Evolutionary conservation across 345 rosid genomes (phyloP).

Genomic region (Isatis tinctoria): DNA sequence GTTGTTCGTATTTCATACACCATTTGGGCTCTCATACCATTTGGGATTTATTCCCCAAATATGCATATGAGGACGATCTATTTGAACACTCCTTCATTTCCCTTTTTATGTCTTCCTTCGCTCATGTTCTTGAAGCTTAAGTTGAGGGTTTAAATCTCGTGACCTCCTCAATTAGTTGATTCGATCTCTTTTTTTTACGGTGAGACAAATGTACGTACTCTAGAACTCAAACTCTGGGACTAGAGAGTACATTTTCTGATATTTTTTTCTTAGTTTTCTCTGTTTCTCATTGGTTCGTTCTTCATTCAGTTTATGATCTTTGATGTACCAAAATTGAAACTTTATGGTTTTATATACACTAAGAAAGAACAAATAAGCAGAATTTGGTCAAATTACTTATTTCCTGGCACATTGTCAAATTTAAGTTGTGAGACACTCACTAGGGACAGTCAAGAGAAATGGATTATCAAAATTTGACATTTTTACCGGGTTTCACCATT

Average conservation of each 20-base stretch:
- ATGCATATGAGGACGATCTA: too few species aligned
- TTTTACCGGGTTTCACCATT: neutral
- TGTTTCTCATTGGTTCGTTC: neutral
- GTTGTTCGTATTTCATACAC: neutral
- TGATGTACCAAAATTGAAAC: neutral
- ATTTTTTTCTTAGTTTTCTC: neutral
- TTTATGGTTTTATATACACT: neutral
- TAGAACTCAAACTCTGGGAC: neutral
- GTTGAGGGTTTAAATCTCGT: neutral
- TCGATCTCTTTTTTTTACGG: neutral
- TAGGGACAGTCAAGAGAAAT: neutral
- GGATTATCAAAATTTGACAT: neutral
- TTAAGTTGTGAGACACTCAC: neutral
- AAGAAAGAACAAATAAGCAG: neutral
- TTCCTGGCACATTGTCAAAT: neutral
- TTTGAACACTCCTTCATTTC: too few species aligned
- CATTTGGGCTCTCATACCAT: too few species aligned
- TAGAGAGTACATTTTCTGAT: neutral
- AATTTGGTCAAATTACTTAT: neutral
- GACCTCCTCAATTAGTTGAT: neutral
- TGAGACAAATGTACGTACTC: neutral
- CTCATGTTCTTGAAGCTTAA: neutral
- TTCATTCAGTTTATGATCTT: neutral
- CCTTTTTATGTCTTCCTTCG: too few species aligned
- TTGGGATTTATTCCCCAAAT: too few species aligned